Base-by-base conservation (phyloP, 148 eudicot species). In the Silene uniflora region DNA sequence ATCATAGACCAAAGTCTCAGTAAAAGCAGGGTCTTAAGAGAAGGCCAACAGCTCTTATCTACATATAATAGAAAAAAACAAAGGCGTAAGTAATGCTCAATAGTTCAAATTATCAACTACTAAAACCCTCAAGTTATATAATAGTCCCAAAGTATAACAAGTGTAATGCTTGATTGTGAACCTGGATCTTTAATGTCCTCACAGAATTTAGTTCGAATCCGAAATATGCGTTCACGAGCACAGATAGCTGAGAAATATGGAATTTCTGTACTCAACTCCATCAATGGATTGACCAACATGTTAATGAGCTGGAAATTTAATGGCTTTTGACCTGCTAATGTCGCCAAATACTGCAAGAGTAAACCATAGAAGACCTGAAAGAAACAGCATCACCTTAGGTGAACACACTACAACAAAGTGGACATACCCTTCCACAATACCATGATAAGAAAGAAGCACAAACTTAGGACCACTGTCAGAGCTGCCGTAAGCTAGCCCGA, bases 1-100 rank as follows among this genome's bases (percentile, higher is more conserved):
- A 88, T 87, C 96, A 95, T 87, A 27, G 96, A 95, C 99, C 99
- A 95, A 10, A 95, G 88, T 84, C 97, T 89, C 85, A 92, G 82
- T 49, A 95, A 88, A 73, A 90, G 80, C 74, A 95, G 71, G 42
- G 99, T 95, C 85, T 95, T 95, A 76, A 88, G 75, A 77, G 93
- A 87, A 27, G 99, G 99, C 97, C 97, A 95, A 83, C 92, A 86
- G 81, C 89, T 89, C 82, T 86, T 92, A 49, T 88, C 99, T 92
- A 84, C 81, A 72, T 22, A 56, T 49, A 79, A 23, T 27, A 52
- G 56, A 52, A 3, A 66, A 66, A 75, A 55, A 19, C 19, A 29
- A 16, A 75, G 47, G 39, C 35, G 73, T 19, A 68, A 17, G 44
- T 12, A 39, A 66, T 10, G 19, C 13, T 54, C 14, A 60, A 11